These are phyloP conservation scores for Trichoderma guizhouense DNA, from an alignment of 2,329 filamentous ascomycete genomes.

Conservation along the genomic window DNA sequence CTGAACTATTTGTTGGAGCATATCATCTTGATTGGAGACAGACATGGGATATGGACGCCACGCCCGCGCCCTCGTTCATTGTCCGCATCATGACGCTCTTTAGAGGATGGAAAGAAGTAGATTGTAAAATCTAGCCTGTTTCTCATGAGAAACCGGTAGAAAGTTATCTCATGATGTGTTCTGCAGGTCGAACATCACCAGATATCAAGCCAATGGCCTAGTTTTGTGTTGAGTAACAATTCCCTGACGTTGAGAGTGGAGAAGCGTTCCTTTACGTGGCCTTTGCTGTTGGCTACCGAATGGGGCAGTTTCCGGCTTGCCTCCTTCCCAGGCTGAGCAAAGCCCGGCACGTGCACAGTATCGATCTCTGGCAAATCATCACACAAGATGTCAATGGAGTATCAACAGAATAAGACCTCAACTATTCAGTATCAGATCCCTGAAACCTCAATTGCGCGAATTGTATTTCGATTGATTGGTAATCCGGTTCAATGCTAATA, in stretches of 20 bases:
- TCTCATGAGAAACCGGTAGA: not conserved
- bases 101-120: not conserved
- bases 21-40: not conserved
- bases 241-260: constrained; percentile 15
- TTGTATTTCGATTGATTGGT: not conserved
- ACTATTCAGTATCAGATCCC: not conserved
- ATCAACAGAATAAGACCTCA: not conserved
- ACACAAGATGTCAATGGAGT: not conserved
- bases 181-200: too few species aligned
- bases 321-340: not conserved
- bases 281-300: constrained; percentile 4
- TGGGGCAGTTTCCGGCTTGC: not conserved
- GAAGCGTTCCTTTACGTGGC: constrained; percentile 10
- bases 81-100: not conserved
- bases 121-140: not conserved
- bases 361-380: not conserved
- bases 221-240: not conserved
- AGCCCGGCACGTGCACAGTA: constrained; percentile 5
- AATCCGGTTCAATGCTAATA: not conserved
- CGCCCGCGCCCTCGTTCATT: not conserved
- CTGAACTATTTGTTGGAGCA: not conserved
- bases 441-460: not conserved
- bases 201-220: not conserved
- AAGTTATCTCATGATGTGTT: too few species aligned
- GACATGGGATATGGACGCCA: not conserved